Evolutionary conservation across 2,329 filamentous ascomycete species (phyloP), one percentile per base, ranked within the genome.

Genomic region (Arthroderma sp.): DNA sequence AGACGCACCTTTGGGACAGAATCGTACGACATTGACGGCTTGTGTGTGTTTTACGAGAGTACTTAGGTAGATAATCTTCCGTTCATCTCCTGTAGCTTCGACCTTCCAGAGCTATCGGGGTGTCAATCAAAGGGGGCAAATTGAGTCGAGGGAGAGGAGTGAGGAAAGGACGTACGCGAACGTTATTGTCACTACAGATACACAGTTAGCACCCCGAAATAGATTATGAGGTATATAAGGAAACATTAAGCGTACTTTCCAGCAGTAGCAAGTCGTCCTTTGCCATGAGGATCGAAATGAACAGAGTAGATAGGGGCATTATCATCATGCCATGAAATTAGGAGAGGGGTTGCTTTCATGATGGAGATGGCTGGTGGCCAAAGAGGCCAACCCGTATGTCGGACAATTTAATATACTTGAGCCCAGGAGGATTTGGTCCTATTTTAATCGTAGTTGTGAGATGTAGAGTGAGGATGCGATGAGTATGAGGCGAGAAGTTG

Each of bases 311-410:
- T 88, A 48, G 91, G 91, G 57, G 86, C 80, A 68, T 93, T 94
- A 61, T 94, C 86, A 66, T 95, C 86, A 68, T 98, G 93, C 91
- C 91, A 98, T 72, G 93, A 86, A 69, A 98, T 89, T 62, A 96
- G 89, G 56, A 98, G 76, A 56, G 91, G 89, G 60, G 86, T 82
- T 61, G 87, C 88, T 77, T 94, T 96, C 91, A 98, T 98, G 62
- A 65, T 60, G 59, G 42, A 22, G 11, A 38, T 33, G 38, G 40
- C 10, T 33, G 38, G 31, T 34, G 28, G 42, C 45, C 41, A 43
- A 30, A 31, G 28, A 31, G 45, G 31, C 40, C n/a, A 34, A 32
- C 40, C 40, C 15, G 15, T 1, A 22, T 22, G 15, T 22, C 15
- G 15, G 15, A 22, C 15, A 22, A 22, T 22, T 22, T 22, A 22